Conservation (phyloP, 2,329 filamentous ascomycete genomes). For the Xylariales sp. region DNA sequence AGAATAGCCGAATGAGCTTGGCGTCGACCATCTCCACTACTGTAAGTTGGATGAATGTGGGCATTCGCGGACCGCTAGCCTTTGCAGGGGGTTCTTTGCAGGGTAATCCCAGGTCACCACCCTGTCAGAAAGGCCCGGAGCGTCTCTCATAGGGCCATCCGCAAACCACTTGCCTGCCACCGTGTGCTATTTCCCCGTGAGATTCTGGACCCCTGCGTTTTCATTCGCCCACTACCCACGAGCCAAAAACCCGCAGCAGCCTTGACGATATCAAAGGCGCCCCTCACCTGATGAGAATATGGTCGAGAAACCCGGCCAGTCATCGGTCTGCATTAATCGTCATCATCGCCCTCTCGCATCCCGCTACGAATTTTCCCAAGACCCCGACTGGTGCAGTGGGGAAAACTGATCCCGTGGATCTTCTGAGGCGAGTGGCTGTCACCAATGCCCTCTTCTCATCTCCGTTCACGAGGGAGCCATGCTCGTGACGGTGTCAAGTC, state of each 20-base stretch:
- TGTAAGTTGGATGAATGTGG: constrained; percentile 13
- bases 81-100: constrained; percentile 20
- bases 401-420: too few species aligned
- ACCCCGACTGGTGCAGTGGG: too few species aligned
- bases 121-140: constrained; percentile 1
- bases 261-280: constrained; percentile 17
- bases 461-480: too few species aligned
- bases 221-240: constrained; percentile 24
- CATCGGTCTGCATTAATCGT: too few species aligned
- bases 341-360: too few species aligned
- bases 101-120: constrained; percentile 3
- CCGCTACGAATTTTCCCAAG: too few species aligned
- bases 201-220: constrained; percentile 19
- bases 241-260: constrained; percentile 20
- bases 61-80: constrained; percentile 16
- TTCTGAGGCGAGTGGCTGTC: too few species aligned
- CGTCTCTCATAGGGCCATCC: constrained; percentile 23
- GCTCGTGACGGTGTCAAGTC: too few species aligned
- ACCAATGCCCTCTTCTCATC: too few species aligned
- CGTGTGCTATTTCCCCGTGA: constrained; percentile 19
- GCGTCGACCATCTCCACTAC: constrained; percentile 18
- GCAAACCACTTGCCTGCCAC: constrained; percentile 22
- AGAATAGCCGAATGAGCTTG: constrained; percentile 17
- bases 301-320: constrained; percentile 22
- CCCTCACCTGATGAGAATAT: constrained; percentile 19